These are phyloP conservation scores for Exophiala mesophila DNA, from an alignment of 2,329 filamentous ascomycete species.

Conservation along the genomic window DNA sequence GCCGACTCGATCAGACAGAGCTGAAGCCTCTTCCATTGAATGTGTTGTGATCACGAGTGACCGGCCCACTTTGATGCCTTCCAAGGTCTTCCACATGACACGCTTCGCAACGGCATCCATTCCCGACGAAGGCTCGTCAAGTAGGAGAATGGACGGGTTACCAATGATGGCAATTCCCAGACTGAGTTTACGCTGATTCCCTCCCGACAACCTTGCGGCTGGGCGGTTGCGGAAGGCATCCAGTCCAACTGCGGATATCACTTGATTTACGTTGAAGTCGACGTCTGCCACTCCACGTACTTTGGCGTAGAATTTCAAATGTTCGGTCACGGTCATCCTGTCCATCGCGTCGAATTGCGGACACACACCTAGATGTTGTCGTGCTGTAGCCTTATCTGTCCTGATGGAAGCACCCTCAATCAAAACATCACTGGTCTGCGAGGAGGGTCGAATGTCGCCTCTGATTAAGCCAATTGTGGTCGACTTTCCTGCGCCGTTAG, in stretches of 20 bases:
- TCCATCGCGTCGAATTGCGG: slow-evolving; percentile 34
- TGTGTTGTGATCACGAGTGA: slow-evolving; percentile 36
- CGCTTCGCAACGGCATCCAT: slow-evolving; percentile 50
- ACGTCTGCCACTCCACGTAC: slow-evolving; percentile 47
- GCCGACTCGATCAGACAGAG: slow-evolving; percentile 32
- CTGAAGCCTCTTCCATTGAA: slow-evolving; percentile 36
- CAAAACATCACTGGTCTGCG: slow-evolving; percentile 4
- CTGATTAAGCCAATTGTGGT: slow-evolving; percentile 43
- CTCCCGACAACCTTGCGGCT: slow-evolving; percentile 71
- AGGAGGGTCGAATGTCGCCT: slow-evolving; percentile 14
- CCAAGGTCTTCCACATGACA: slow-evolving; percentile 33
- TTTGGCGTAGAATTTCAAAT: slow-evolving; percentile 18
- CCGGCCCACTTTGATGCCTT: slow-evolving; percentile 27
- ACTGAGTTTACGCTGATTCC: slow-evolving; percentile 71
- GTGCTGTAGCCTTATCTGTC: slow-evolving; percentile 18
- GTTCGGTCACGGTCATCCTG: slow-evolving; percentile 28
- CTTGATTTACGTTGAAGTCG: slow-evolving; percentile 67
- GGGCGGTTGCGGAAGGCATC: slow-evolving; percentile 64
- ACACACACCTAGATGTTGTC: slow-evolving; percentile 32
- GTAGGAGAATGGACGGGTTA: slow-evolving; percentile 65
- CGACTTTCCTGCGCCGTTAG: slow-evolving; percentile 46
- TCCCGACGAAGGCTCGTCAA: slow-evolving; percentile 73
- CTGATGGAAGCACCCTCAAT: slow-evolving; percentile 21
- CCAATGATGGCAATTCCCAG: slow-evolving; percentile 75
- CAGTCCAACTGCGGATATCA: slow-evolving; percentile 73